phyloP scores from a whole-genome alignment of 2,329 filamentous ascomycete species.

The Microcyclospora tardicrescens region DNA sequence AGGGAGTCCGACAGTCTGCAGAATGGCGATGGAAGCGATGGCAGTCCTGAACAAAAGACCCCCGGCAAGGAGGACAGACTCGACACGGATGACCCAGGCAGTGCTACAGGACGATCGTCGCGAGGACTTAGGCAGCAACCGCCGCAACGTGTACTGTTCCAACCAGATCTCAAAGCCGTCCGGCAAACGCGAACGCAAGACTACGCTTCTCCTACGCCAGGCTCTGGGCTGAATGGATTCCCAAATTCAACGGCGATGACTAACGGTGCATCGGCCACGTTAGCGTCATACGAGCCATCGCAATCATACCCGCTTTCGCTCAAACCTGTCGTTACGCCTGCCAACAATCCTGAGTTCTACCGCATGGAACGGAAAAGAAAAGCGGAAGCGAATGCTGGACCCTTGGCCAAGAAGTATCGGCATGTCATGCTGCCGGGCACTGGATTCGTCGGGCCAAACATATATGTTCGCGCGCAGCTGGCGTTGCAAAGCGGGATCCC shows the following conservation, averaged over 20 bases:
- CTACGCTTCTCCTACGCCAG: conserved; percentile 28
- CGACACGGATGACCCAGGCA: conserved; percentile 36
- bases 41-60: conserved; percentile 33
- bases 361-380: conserved; percentile 42
- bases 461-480: conserved; percentile 78
- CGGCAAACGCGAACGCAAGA: conserved; percentile 47
- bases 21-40: conserved; percentile 40
- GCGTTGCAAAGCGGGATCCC: conserved; percentile 67
- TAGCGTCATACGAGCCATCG: conserved; percentile 58
- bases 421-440: conserved; percentile 51
- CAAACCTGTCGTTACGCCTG: conserved; percentile 61
- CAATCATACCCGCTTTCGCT: conserved; percentile 50
- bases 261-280: conserved; percentile 33
- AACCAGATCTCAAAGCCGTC: conserved; percentile 58
- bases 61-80: conserved; percentile 40
- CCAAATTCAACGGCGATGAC: conserved; percentile 12
- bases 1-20: conserved; percentile 33
- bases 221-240: conserved; percentile 40
- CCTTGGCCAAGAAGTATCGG: conserved; percentile 32
- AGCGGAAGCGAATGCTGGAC: conserved; percentile 24
- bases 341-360: conserved; percentile 59
- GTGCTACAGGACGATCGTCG: conserved; percentile 21
- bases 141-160: conserved; percentile 70
- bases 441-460: conserved; percentile 61
- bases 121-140: conserved; percentile 55